Base-by-base conservation (phyloP, 805 yeast genomes). In the Ogataea methanolica region DNA sequence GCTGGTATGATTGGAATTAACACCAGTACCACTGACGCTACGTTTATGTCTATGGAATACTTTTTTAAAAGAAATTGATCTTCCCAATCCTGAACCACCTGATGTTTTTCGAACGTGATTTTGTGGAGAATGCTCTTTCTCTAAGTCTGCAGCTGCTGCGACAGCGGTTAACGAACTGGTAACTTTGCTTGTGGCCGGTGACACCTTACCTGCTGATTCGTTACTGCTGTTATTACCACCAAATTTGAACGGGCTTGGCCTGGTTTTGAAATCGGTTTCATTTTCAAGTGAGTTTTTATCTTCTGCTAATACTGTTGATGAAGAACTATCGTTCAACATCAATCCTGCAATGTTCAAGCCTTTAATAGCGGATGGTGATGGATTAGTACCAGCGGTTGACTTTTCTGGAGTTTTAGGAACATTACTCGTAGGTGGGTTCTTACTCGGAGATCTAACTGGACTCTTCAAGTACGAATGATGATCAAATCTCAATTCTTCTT, bases 41-140 rank as follows among this genome's bases (percentile, higher is more conserved):
- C 63, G 62, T 45, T 57, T 60, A 48, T 63, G 66, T 36, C 68
- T 56, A 36, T 51, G 50, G 39, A 55, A 55, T 7, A 53, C 58
- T 19, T 52, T 55, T 36, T 53, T 56, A 22, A 61, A 48, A 1
- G 63, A 58, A 23, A 60, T 41, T 3, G 63, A 54, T 40, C 65
- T 53, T 9, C 58, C 47, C 17, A 60, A 42, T 14, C 56, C 55
- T 17, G 11, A 3, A 7, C 53, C 56, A 4, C 21, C 21, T 19
- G 59, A 49, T 26, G 55, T 41, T 46, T 58, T 57, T 21, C 55
- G 59, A 43, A 33, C 54, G 56, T 6, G 48, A 40, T 49, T 45
- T 38, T 49, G 34, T 14, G 45, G 4, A 21, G 6, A n/a, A 23
- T 8, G 6, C 9, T 26, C 31, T 5, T 26, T 9, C 11, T 26